These are phyloP conservation scores for Hirsutella rhossiliensis DNA, from an alignment of 2,329 filamentous ascomycete species.

Conservation along the genomic window DNA sequence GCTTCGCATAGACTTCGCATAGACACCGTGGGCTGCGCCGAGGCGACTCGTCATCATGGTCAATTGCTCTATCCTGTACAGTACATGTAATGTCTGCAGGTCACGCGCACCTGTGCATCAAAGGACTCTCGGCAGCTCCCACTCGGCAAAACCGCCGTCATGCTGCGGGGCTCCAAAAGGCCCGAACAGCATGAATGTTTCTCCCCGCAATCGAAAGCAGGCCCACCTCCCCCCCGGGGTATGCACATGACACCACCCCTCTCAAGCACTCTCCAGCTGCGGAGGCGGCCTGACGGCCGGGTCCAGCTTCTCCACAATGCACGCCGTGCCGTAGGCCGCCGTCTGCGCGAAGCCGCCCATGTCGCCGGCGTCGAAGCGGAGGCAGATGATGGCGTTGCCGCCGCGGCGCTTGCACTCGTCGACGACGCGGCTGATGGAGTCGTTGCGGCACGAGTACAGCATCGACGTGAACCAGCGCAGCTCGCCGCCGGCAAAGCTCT, in stretches of 20 bases:
- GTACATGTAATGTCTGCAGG: too few species aligned
- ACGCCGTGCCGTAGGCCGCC: constrained; percentile 49
- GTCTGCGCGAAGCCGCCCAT: constrained; percentile 44
- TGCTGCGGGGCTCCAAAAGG: too few species aligned
- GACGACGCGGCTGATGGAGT: constrained; percentile 43
- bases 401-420: constrained; percentile 44
- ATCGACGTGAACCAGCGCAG: constrained; percentile 46
- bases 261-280: constrained; percentile 10
- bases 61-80: too few species aligned
- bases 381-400: constrained; percentile 46
- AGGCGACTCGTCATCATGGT: too few species aligned
- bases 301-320: constrained; percentile 43
- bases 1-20: too few species aligned
- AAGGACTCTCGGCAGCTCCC: too few species aligned
- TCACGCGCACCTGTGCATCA: too few species aligned
- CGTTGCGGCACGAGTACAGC: constrained; percentile 46
- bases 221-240: not conserved
- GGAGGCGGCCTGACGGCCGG: constrained; percentile 12
- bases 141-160: too few species aligned
- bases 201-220: not conserved
- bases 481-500: constrained; percentile 46
- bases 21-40: too few species aligned
- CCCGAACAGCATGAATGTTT: too few species aligned
- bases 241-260: not conserved
- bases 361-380: constrained; percentile 45